Percentiles rank a stretch among this genome's conserved stretches.
phyloP scores from a whole-genome alignment of 345 rosid species.

The Aegle marmelos region DNA sequence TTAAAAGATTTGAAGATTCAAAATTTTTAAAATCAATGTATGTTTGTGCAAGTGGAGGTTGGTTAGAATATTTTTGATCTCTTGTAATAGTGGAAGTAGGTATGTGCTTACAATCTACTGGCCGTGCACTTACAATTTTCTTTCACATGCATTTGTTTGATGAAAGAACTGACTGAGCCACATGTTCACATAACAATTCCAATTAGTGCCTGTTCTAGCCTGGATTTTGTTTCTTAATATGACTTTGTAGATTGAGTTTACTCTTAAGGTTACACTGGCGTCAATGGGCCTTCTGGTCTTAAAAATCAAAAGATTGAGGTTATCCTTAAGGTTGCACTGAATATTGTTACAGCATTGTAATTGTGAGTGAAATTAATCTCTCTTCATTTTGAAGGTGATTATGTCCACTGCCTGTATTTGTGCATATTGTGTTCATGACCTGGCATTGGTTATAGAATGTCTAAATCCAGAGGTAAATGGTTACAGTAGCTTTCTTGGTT shows the following conservation, averaged over 20 bases:
- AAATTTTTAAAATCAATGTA: neutral
- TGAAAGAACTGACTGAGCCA: neutral
- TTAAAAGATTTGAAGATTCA: neutral
- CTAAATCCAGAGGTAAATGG: neutral
- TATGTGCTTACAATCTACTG: neutral
- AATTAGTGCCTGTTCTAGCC: neutral
- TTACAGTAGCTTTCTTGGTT: neutral
- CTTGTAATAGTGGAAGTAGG: constrained; percentile 10
- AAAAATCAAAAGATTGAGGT: constrained; percentile 1
- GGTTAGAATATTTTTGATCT: constrained; percentile 5
- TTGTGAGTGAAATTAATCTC: neutral
- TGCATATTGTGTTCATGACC: neutral
- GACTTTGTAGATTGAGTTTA: neutral
- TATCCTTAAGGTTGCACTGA: neutral
- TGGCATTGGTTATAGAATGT: constrained; percentile 3
- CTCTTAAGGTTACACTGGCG: too few species aligned
- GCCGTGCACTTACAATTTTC: neutral
- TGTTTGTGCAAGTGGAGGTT: constrained; percentile 1
- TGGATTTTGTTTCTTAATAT: neutral
- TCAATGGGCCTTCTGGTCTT: neutral
- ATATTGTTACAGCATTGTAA: neutral
- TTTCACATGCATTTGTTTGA: constrained; percentile 2
- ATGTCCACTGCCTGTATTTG: neutral
- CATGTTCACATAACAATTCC: constrained; percentile 6
- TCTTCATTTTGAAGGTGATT: neutral